Base-by-base conservation (phyloP, 2,329 filamentous ascomycete genomes). In the Neospermospora avenae region DNA sequence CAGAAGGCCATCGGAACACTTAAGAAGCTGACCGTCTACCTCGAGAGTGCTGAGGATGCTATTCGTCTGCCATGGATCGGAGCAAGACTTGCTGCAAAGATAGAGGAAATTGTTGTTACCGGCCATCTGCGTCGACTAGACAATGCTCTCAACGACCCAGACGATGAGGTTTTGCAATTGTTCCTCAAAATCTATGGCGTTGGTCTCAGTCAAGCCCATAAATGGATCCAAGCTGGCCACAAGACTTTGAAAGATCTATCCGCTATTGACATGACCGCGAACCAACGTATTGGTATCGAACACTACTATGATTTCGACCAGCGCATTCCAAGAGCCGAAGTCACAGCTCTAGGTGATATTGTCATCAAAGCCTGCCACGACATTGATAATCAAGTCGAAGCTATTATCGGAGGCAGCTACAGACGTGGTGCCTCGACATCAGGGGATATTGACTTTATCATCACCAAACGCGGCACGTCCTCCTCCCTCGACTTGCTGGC, bases 61-160 rank as follows among this genome's bases (percentile, higher is more conserved):
- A 76, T 81, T 11, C 73, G 75, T 1, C 79, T 97, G 0, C 84
- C 85, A 0, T 82, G 81, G 60, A 85, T 97, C 37, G 93, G 93
- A 7, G 69, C 78, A 11, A 82, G 90, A 1, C 77, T 97, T 1
- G 92, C 92, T 0, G 79, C 83, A 25, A 96, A 96, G 73, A 95
- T 98, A 64, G 90, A 95, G 68, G 93, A 97, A 71, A 96, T 97
- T 45, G 90, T 85, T 2, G 79, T 80, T 41, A 96, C 91, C 0
- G 83, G 91, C 68, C 79, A 80, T 25, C 81, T 97, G 0, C 82
- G 82, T 44, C 82, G 88, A 39, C 80, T 97, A 0, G 88, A 96
- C 35, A 84, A 87, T 67, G 84, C 89, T 0, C 81, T 83, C 57
- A 74, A 80, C 3, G 88, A 96, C 49, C 84, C 88, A 0, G 78